Percentiles rank a stretch among this genome's conserved stretches.
These are phyloP conservation scores for Trichoderma aggressivum DNA, from an alignment of 2,329 filamentous ascomycete genomes.

Conservation along the genomic window DNA sequence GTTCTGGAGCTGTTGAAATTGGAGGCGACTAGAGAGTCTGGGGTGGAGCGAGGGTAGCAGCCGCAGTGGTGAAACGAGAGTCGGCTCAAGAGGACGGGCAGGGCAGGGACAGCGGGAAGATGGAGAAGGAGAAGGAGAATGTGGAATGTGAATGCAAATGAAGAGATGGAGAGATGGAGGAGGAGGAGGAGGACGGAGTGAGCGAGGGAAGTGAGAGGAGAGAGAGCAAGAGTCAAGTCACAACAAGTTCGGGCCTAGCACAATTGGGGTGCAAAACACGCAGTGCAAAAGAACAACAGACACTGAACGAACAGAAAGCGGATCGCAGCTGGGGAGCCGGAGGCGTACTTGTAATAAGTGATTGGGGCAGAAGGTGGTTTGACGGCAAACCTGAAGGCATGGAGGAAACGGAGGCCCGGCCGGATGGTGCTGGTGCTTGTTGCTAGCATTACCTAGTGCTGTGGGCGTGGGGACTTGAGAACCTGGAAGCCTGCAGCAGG, in stretches of 20 bases:
- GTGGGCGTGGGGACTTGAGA: neutral
- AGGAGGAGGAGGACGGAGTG: neutral
- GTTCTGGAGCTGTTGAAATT: conserved; percentile 12
- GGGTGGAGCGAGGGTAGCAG: conserved; percentile 17
- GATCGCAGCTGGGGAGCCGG: conserved; percentile 11
- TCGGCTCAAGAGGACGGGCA: conserved; percentile 3
- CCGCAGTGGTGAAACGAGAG: conserved; percentile 18
- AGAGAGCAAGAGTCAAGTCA: no score
- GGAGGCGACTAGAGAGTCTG: conserved; percentile 8
- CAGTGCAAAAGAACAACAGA: neutral
- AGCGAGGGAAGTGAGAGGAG: neutral
- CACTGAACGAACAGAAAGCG: conserved; percentile 2
- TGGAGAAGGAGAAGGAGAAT: conserved; percentile 2
- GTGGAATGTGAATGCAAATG: no score
- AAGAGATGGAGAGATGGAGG: neutral
- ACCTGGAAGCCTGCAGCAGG: neutral
- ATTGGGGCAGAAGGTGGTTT: no score
- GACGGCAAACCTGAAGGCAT: no score
- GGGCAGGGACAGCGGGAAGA: neutral
- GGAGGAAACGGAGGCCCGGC: neutral
- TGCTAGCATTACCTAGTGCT: neutral
- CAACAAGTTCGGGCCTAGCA: neutral
- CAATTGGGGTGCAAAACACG: neutral
- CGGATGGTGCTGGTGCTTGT: conserved; percentile 1
- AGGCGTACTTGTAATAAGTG: conserved; percentile 18